Conservation (phyloP, 140 eudicot species). For the Oenanthe javanica region DNA sequence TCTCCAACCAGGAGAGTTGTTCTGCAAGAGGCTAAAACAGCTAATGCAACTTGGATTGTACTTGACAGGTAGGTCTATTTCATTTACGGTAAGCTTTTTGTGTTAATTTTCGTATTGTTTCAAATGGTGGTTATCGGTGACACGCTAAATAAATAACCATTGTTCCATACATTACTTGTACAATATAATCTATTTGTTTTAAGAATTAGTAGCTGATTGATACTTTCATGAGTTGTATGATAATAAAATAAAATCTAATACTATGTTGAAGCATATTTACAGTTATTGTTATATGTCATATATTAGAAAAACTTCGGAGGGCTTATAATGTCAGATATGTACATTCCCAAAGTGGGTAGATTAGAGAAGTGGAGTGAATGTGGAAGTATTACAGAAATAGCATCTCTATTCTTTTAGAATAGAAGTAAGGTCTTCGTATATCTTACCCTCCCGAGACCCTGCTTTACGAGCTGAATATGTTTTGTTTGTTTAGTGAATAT, state of each 20-base stretch:
- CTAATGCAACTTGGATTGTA: slow-evolving; percentile 62
- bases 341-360: neutral
- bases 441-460: too few relatives aligned
- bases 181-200: too few relatives aligned
- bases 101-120: neutral
- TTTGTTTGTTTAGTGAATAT: neutral
- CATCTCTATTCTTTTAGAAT: too few relatives aligned
- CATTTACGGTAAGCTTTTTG: neutral
- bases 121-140: too few relatives aligned
- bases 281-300: too few relatives aligned
- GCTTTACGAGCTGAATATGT: too few relatives aligned
- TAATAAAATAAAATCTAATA: neutral
- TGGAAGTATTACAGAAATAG: neutral
- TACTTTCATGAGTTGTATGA: neutral
- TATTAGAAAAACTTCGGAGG: neutral
- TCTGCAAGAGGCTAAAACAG: slow-evolving; percentile 46
- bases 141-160: too few relatives aligned
- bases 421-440: too few relatives aligned
- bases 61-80: slow-evolving; percentile 54
- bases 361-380: neutral
- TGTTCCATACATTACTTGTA: too few relatives aligned
- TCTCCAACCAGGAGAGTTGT: slow-evolving; percentile 59
- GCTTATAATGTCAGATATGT: neutral
- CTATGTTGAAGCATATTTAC: neutral
- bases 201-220: too few relatives aligned